phyloP scores from a whole-genome alignment of 179 eudicot genomes.

The Patellifolia procumbens region DNA sequence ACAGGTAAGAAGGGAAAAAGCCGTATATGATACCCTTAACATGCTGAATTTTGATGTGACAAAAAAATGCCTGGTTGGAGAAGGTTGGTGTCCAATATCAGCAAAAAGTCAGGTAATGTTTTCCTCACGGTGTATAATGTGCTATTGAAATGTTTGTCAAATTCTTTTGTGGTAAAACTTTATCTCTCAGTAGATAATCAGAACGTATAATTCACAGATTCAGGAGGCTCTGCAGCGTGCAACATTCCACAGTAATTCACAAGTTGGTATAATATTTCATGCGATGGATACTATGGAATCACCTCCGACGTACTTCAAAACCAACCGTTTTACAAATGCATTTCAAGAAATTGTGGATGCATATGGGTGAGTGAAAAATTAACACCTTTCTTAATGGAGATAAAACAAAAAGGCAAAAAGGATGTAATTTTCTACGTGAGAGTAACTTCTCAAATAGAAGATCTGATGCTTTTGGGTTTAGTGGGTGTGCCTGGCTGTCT shows the following conservation, averaged over 20 bases:
- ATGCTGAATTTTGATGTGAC: slow-evolving; percentile 98
- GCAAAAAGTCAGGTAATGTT: slow-evolving; percentile 73
- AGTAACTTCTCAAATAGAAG: not conserved
- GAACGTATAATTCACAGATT: slow-evolving; percentile 49
- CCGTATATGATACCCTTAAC: slow-evolving; percentile 90
- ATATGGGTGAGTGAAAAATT: slow-evolving; percentile 72
- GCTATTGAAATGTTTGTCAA: not conserved
- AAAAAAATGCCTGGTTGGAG: slow-evolving; percentile 97
- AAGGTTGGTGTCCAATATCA: slow-evolving; percentile 96
- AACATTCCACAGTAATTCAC: slow-evolving; percentile 90
- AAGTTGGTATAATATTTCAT: slow-evolving; percentile 94
- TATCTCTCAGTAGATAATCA: slow-evolving; percentile 9
- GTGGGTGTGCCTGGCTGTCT: not conserved
- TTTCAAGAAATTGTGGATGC: slow-evolving; percentile 98
- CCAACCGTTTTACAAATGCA: slow-evolving; percentile 78
- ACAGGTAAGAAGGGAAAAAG: slow-evolving; percentile 97
- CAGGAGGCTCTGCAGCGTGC: slow-evolving; percentile 95
- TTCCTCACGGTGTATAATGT: not conserved
- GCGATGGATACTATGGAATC: slow-evolving; percentile 73
- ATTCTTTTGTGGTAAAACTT: not conserved
- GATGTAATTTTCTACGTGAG: not conserved
- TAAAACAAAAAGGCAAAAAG: not conserved
- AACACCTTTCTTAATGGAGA: not conserved
- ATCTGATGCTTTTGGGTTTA: not conserved
- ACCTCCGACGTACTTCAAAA: slow-evolving; percentile 95